Evolutionary conservation across 2,329 filamentous ascomycete species (phyloP).

Genomic region (Dactylonectria estremocensis): DNA sequence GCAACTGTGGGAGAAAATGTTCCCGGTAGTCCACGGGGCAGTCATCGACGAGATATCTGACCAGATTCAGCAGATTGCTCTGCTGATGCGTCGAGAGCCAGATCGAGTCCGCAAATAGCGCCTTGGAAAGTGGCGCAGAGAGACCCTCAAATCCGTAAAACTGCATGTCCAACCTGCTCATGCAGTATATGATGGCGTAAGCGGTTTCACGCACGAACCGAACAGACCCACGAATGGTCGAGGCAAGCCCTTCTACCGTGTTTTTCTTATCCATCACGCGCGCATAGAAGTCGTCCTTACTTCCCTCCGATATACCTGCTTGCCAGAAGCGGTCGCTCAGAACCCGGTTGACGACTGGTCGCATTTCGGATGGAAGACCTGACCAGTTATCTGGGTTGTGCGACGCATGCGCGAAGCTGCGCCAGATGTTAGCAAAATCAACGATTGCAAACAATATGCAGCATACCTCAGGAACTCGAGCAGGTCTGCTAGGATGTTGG

Average conservation of each 20-base stretch:
- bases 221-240: constrained; percentile 90
- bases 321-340: constrained; percentile 98
- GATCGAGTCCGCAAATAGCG: constrained; percentile 86
- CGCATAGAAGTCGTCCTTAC: constrained; percentile 96
- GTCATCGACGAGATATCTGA: constrained; percentile 90
- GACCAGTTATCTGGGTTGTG: constrained; percentile 91
- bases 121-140: constrained; percentile 84
- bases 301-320: constrained; percentile 95
- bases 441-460: neutral
- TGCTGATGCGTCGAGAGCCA: constrained; percentile 93
- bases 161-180: constrained; percentile 87
- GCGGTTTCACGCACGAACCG: constrained; percentile 92
- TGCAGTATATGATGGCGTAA: constrained; percentile 94
- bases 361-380: constrained; percentile 82
- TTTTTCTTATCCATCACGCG: constrained; percentile 90
- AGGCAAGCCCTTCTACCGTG: constrained; percentile 94
- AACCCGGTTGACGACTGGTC: constrained; percentile 83
- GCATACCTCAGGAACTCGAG: constrained; percentile 83
- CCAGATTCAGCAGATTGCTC: constrained; percentile 91
- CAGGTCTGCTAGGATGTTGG: constrained; percentile 86
- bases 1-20: constrained; percentile 87
- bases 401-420: constrained; percentile 88
- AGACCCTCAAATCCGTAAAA: constrained; percentile 94
- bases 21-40: constrained; percentile 85
- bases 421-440: constrained; percentile 18